phyloP scores from a whole-genome alignment of 192 early-diverging fungal genomes.

The Phlyctochytrium bullatum region DNA sequence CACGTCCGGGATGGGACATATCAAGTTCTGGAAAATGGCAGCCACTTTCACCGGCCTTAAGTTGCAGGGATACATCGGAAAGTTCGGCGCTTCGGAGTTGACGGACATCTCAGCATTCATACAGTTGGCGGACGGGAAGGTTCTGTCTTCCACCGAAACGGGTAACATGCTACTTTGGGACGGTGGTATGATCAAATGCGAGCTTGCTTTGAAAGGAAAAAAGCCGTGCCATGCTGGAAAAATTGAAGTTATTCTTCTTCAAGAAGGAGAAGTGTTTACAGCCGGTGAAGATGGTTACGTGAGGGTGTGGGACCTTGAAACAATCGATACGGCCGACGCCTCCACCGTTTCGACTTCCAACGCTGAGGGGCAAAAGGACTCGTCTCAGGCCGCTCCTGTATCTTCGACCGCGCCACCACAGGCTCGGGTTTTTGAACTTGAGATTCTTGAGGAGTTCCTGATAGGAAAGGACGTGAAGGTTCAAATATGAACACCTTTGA shows the following conservation, averaged over 20 bases:
- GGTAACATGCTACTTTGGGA: constrained; percentile 66
- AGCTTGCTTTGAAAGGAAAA: constrained; percentile 45
- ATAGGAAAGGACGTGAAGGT: constrained; percentile 62
- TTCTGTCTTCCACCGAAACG: constrained; percentile 57
- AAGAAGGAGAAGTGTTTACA: constrained; percentile 55
- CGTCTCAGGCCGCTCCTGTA: constrained; percentile 8
- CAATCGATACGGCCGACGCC: constrained; percentile 58
- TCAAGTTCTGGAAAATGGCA: constrained; percentile 65
- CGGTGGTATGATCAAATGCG: constrained; percentile 66
- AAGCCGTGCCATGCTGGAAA: constrained; percentile 51
- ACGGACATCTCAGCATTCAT: constrained; percentile 59
- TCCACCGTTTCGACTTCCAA: constrained; percentile 15
- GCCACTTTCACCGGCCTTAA: constrained; percentile 64
- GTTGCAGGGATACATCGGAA: constrained; percentile 60
- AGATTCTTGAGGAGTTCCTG: constrained; percentile 55
- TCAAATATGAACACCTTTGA: background rate
- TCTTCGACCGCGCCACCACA: constrained; percentile 23
- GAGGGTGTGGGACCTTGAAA: constrained; percentile 61
- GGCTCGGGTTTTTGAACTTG: constrained; percentile 55
- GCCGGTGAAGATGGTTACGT: constrained; percentile 62
- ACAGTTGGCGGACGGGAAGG: constrained; percentile 60
- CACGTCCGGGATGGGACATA: constrained; percentile 66
- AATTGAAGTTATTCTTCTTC: constrained; percentile 47
- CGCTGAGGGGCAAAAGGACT: background rate
- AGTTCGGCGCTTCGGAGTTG: constrained; percentile 60